Percentiles rank a stretch among this genome's conserved stretches.
Evolutionary conservation across 1,284 basidiomycete genomes (phyloP).

Genomic region (Spongiforma sp.): DNA sequence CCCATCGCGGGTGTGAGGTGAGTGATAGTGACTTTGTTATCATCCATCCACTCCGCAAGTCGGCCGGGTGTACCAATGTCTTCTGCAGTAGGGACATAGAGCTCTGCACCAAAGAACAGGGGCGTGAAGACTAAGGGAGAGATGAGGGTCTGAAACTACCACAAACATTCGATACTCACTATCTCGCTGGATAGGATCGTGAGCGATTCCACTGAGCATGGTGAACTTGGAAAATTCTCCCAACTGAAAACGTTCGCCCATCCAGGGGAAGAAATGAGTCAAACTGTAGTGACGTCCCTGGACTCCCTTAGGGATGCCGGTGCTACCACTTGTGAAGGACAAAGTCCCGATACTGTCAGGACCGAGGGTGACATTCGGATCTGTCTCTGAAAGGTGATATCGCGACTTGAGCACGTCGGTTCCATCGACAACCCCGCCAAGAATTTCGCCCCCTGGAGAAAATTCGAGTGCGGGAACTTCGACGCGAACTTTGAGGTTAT

Average conservation of each 20-base stretch:
- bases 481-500: conserved; percentile 87
- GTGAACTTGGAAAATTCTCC: conserved; percentile 87
- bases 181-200: conserved; percentile 99
- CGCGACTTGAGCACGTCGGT: conserved; percentile 62
- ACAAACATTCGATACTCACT: conserved; percentile 63
- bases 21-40: conserved; percentile 88
- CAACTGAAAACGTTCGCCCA: conserved; percentile 90
- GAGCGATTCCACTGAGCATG: conserved; percentile 99
- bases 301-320: conserved; percentile 98
- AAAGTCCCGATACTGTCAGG: conserved; percentile 96
- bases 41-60: conserved; percentile 99
- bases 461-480: conserved; percentile 93
- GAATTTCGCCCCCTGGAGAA: conserved; percentile 62
- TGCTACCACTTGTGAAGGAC: conserved; percentile 97
- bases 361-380: conserved; percentile 87
- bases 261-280: conserved; percentile 99
- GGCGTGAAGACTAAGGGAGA: conserved; percentile 89
- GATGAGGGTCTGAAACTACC: conserved; percentile 10
- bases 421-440: conserved; percentile 61
- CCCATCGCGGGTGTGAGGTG: conserved; percentile 99
- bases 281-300: conserved; percentile 94
- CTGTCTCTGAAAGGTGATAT: conserved; percentile 60
- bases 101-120: conserved; percentile 94
- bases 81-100: conserved; percentile 96
- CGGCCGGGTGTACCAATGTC: conserved; percentile 98